These are phyloP conservation scores for Kuraishia piskuri DNA, from an alignment of 805 yeast species.

Conservation along the genomic window DNA sequence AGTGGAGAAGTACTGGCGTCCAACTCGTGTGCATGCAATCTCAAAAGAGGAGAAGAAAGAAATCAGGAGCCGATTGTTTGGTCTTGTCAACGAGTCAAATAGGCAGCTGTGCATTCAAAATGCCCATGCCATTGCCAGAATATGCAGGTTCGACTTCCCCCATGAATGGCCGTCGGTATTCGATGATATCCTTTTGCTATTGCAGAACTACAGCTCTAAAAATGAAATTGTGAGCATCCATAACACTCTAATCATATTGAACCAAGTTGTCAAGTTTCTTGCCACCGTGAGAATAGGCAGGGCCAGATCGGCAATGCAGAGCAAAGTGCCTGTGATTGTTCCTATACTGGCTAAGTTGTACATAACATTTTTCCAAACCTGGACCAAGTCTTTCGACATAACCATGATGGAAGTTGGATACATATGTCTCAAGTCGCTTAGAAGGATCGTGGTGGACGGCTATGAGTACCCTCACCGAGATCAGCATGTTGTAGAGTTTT, in stretches of 20 bases:
- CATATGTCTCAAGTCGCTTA: slow-evolving; percentile 60
- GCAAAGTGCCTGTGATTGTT: slow-evolving; percentile 55
- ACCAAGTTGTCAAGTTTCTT: slow-evolving; percentile 70
- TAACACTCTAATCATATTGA: slow-evolving; percentile 57
- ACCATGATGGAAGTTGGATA: slow-evolving; percentile 69
- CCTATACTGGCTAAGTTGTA: slow-evolving; percentile 56
- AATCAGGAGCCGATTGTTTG: slow-evolving; percentile 51
- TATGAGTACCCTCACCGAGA: slow-evolving; percentile 61
- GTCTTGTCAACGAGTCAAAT: slow-evolving; percentile 56
- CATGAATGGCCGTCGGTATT: slow-evolving; percentile 77
- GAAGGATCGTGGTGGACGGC: slow-evolving; percentile 72
- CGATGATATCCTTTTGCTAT: slow-evolving; percentile 43
- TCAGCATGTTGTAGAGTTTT: slow-evolving; percentile 49
- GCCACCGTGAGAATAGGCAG: slow-evolving; percentile 78
- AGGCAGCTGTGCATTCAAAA: slow-evolving; percentile 72
- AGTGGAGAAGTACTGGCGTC: slow-evolving; percentile 77
- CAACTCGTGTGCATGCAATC: slow-evolving; percentile 44
- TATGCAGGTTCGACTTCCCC: slow-evolving; percentile 82
- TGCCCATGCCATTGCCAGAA: slow-evolving; percentile 73
- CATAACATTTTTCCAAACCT: slow-evolving; percentile 46
- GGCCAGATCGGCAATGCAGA: slow-evolving; percentile 68
- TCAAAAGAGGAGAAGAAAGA: slow-evolving; percentile 59
- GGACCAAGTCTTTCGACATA: slow-evolving; percentile 45
- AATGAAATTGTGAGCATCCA: slow-evolving; percentile 45
- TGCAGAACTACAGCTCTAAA: slow-evolving; percentile 34